Conservation (phyloP, 2,329 filamentous ascomycete species). For the Colletotrichum melonis region DNA sequence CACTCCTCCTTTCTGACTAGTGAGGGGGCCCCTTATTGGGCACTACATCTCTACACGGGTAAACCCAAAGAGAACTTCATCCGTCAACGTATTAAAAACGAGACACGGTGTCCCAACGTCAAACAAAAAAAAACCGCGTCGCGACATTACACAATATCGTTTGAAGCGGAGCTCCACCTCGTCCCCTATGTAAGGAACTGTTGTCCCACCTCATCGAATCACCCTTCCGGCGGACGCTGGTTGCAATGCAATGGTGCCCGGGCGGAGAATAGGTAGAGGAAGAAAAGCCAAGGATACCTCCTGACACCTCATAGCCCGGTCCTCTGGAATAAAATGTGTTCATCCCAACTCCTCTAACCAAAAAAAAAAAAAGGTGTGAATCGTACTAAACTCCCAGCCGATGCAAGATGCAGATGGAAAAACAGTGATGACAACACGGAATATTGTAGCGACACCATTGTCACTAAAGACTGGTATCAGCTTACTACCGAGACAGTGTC, state of each 20-base stretch:
- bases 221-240: background rate
- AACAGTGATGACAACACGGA: background rate
- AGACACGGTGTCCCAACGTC: background rate
- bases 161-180: background rate
- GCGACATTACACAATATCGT: background rate
- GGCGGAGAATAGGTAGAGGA: background rate
- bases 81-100: background rate
- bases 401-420: constrained; percentile 30
- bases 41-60: background rate
- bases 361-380: constrained; percentile 10
- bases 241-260: background rate
- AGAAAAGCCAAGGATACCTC: background rate
- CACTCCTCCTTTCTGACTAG: background rate
- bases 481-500: background rate
- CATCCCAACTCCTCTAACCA: constrained; percentile 18
- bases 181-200: background rate
- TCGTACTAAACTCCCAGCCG: constrained; percentile 26
- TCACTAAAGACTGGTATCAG: constrained; percentile 1
- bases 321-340: background rate
- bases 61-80: background rate
- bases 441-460: constrained; percentile 18
- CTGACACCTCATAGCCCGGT: background rate
- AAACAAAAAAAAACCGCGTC: background rate
- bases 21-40: background rate
- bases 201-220: background rate